A percentile compares a stretch with the other conserved stretches of the same genome.
These are phyloP conservation scores for Kluyveromyces aestuarii DNA, from an alignment of 805 yeast species.

Conservation along the genomic window DNA sequence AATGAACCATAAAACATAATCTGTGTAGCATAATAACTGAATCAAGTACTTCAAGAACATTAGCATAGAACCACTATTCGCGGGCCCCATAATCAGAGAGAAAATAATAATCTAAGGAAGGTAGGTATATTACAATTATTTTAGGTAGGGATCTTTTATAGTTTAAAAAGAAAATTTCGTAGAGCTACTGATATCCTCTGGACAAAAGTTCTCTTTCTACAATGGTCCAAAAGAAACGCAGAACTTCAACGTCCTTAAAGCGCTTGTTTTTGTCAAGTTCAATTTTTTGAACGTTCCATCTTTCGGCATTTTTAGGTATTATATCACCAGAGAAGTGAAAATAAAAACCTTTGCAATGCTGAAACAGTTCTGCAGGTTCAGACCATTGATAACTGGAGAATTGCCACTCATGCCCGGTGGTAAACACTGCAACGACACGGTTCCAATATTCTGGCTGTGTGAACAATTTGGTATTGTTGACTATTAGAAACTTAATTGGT, in stretches of 20 bases:
- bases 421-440: slow-evolving; percentile 88
- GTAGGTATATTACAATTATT: background rate
- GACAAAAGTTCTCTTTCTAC: slow-evolving; percentile 64
- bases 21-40: background rate
- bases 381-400: slow-evolving; percentile 79
- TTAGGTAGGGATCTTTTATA: no score
- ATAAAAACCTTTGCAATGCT: slow-evolving; percentile 74
- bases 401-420: slow-evolving; percentile 98
- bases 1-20: no score
- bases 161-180: no score
- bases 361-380: slow-evolving; percentile 73
- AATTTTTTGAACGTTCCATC: slow-evolving; percentile 84
- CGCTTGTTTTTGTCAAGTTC: slow-evolving; percentile 73
- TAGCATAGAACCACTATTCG: background rate
- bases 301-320: slow-evolving; percentile 62
- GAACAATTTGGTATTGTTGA: slow-evolving; percentile 78
- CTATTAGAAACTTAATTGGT: slow-evolving; percentile 45
- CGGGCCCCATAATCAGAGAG: background rate
- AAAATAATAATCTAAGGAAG: background rate
- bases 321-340: slow-evolving; percentile 70
- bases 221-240: slow-evolving; percentile 75
- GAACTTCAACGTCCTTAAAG: slow-evolving; percentile 82
- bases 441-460: slow-evolving; percentile 97
- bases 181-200: slow-evolving; percentile 43
- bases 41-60: background rate